Conservation (phyloP, 192 early-diverging fungal genomes). For the Linnemannia zychae region DNA sequence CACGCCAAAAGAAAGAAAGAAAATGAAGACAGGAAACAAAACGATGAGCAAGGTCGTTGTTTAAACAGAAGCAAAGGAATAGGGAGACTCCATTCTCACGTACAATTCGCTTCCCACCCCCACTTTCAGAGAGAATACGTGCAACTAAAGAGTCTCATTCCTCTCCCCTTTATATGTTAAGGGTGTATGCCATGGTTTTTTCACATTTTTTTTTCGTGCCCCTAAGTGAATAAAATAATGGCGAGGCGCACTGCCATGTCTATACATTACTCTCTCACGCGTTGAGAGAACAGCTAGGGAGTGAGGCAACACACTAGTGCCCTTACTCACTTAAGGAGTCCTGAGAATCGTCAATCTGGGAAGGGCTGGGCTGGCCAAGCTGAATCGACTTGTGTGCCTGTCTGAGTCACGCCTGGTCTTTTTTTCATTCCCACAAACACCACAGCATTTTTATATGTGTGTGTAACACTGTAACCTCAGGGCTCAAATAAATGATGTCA, state of each 20-base stretch:
- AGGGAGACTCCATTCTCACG: not conserved
- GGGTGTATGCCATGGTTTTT: not conserved
- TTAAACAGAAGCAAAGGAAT: not conserved
- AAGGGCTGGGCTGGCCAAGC: too few species aligned
- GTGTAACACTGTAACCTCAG: not conserved
- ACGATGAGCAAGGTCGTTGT: not conserved
- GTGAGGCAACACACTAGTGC: not conserved
- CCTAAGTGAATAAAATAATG: not conserved
- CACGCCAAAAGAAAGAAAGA: not conserved
- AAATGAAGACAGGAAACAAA: not conserved
- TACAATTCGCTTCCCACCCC: not conserved
- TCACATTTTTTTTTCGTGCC: not conserved
- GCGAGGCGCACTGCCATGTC: too few species aligned
- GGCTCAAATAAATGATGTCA: too few species aligned
- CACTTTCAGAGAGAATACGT: not conserved
- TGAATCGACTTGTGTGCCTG: too few species aligned
- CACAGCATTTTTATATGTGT: not conserved
- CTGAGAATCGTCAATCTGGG: not conserved
- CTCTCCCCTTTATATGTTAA: not conserved
- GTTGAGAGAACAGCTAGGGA: not conserved
- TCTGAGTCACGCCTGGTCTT: too few species aligned
- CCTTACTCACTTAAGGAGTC: constrained; percentile 13
- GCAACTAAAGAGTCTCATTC: not conserved
- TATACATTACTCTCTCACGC: not conserved
- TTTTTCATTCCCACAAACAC: too few species aligned